These are phyloP conservation scores for Osmanthus fragrans DNA, from an alignment of 257 asterid genomes.

Conservation along the genomic window DNA sequence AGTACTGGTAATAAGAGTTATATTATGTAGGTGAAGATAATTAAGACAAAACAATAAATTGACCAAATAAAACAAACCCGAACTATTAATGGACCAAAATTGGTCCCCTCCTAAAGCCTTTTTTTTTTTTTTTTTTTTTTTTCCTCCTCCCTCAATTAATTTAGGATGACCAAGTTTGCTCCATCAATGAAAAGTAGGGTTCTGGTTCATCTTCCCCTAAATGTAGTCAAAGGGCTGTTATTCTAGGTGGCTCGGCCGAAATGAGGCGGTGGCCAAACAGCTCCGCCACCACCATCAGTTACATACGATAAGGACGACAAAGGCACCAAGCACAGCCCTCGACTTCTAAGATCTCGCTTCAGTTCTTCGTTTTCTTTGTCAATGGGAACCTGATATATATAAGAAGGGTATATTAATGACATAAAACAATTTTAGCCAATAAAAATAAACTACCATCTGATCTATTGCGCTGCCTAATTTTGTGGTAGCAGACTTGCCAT, in stretches of 20 bases:
- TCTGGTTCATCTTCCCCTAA: neutral
- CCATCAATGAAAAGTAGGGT: constrained; percentile 41
- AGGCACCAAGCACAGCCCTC: constrained; percentile 87
- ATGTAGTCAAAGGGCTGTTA: neutral
- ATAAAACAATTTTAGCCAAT: neutral
- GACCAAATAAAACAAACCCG: neutral
- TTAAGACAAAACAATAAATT: neutral
- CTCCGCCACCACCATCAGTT: constrained; percentile 53
- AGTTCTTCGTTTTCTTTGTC: constrained; percentile 44
- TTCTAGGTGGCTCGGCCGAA: constrained; percentile 53
- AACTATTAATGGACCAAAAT: constrained; percentile 73
- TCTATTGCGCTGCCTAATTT: no score
- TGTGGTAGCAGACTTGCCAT: no score
- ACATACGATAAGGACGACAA: constrained; percentile 71
- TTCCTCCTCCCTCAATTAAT: constrained; percentile 4
- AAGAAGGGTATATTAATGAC: neutral
- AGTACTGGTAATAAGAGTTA: neutral
- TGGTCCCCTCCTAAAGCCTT: constrained; percentile 61
- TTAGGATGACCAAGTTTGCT: constrained; percentile 85
- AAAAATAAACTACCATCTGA: no score
- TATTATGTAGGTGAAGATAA: neutral
- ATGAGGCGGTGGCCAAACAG: constrained; percentile 71
- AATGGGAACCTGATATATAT: constrained; percentile 19
- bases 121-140: neutral
- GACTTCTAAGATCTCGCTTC: constrained; percentile 61